A percentile compares a stretch with the other conserved stretches of the same genome.
Evolutionary conservation across 2,329 filamentous ascomycete species (phyloP).

Genomic region (Pseudocercospora fijiensis): DNA sequence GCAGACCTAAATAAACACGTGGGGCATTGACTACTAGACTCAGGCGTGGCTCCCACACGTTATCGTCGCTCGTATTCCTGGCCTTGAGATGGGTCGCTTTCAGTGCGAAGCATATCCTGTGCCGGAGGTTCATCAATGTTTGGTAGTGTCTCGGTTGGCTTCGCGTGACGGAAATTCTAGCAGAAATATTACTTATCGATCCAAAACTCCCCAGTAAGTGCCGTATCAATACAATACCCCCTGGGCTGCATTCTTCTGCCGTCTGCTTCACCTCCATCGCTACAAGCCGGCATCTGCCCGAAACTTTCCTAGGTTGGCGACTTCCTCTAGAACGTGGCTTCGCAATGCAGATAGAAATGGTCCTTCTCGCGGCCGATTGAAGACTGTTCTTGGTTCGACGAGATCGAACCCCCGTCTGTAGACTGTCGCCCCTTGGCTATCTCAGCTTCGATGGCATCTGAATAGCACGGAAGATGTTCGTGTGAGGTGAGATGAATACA

Average conservation of each 20-base stretch:
- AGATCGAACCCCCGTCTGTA: too few relatives aligned
- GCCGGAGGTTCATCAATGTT: neutral
- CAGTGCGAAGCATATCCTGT: neutral
- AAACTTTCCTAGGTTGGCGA: neutral
- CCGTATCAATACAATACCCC: neutral
- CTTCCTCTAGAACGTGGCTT: neutral
- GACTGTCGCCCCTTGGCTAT: neutral
- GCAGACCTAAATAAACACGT: neutral
- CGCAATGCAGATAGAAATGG: neutral
- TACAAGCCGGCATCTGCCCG: neutral
- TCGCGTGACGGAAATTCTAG: neutral
- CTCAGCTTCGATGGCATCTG: neutral
- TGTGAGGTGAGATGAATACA: too few relatives aligned
- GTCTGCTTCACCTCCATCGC: neutral
- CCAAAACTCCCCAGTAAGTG: neutral
- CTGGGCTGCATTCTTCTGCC: neutral
- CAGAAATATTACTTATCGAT: neutral
- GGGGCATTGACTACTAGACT: neutral
- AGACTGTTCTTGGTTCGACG: neutral
- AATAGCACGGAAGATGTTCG: neutral
- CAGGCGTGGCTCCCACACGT: neutral
- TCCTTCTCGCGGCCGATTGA: neutral
- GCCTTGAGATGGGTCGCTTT: neutral
- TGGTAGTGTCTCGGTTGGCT: slow-evolving; percentile 3
- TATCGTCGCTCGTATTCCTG: neutral